Percentiles rank a stretch among this genome's conserved stretches.
These are phyloP conservation scores for Aspergillus homomorphus DNA, from an alignment of 495 filamentous ascomycete species.

Conservation along the genomic window DNA sequence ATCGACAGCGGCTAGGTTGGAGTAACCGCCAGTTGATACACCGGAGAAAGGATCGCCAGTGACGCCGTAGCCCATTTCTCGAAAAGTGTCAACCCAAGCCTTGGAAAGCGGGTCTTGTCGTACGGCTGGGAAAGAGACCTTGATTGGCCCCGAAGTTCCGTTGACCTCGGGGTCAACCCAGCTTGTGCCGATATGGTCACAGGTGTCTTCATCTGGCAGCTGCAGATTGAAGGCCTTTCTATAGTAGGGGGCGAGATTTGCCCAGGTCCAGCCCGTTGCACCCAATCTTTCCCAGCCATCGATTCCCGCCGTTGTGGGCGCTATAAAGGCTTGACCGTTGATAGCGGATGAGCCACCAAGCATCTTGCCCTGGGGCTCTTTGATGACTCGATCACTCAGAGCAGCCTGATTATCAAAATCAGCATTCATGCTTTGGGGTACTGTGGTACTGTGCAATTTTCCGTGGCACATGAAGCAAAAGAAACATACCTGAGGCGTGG, in stretches of 20 bases:
- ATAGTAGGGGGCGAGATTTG: constrained; percentile 43
- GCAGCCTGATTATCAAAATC: too few relatives aligned
- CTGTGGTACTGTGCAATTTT: too few relatives aligned
- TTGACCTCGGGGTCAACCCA: constrained; percentile 5
- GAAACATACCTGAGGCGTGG: too few relatives aligned
- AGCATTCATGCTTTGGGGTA: too few relatives aligned
- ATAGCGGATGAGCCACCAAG: constrained; percentile 56
- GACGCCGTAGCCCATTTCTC: constrained; percentile 18
- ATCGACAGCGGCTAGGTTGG: constrained; percentile 20
- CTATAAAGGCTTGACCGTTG: constrained; percentile 37
- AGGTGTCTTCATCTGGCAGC: constrained; percentile 14
- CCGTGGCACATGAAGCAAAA: too few relatives aligned
- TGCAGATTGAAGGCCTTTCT: constrained; percentile 19
- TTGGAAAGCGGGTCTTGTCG: constrained; percentile 18
- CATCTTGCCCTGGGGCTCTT: constrained; percentile 42
- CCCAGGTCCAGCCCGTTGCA: constrained; percentile 52
- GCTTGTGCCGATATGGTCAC: constrained; percentile 15
- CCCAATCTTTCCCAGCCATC: constrained; percentile 52
- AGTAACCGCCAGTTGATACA: constrained; percentile 17
- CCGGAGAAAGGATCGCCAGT: constrained; percentile 22
- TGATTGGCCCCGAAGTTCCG: constrained; percentile 23
- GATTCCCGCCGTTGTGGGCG: constrained; percentile 33
- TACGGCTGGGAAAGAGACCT: constrained; percentile 24
- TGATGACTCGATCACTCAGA: too few relatives aligned
- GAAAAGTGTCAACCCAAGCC: constrained; percentile 27